Percentiles rank a stretch among this genome's conserved stretches.
Evolutionary conservation across 2,329 filamentous ascomycete genomes (phyloP).

Genomic region (Arthroderma uncinatum): DNA sequence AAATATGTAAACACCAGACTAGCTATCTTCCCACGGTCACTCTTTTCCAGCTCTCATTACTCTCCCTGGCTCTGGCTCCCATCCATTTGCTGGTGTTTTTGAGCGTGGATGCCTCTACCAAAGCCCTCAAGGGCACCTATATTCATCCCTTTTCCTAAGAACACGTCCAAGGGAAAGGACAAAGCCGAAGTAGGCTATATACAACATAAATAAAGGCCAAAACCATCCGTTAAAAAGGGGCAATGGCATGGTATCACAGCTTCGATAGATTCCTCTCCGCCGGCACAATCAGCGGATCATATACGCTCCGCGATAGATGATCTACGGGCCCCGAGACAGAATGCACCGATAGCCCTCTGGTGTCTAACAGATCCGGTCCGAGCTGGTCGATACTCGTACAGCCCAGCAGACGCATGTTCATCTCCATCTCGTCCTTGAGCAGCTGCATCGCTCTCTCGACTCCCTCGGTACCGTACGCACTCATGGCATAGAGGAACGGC

Average conservation of each 20-base stretch:
- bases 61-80: too few relatives aligned
- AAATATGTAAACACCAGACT: too few relatives aligned
- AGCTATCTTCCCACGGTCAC: too few relatives aligned
- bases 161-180: too few relatives aligned
- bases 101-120: too few relatives aligned
- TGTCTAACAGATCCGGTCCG: slow-evolving; percentile 69
- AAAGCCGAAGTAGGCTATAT: too few relatives aligned
- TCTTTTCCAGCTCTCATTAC: too few relatives aligned
- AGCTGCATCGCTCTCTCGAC: slow-evolving; percentile 88
- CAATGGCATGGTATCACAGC: slow-evolving; percentile 20
- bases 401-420: slow-evolving; percentile 95
- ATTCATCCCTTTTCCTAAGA: too few relatives aligned
- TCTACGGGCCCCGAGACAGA: slow-evolving; percentile 50
- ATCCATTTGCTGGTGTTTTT: too few relatives aligned
- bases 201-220: too few relatives aligned
- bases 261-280: slow-evolving; percentile 40
- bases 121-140: too few relatives aligned
- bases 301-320: slow-evolving; percentile 47
- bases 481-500: slow-evolving; percentile 95
- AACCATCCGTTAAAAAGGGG: too few relatives aligned
- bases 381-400: slow-evolving; percentile 63
- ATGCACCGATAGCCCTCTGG: slow-evolving; percentile 51
- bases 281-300: slow-evolving; percentile 44
- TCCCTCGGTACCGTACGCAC: slow-evolving; percentile 72
- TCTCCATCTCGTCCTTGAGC: slow-evolving; percentile 92